Base-by-base conservation (phyloP, 2,329 filamentous ascomycete species). In the Trichoderma polysporum region DNA sequence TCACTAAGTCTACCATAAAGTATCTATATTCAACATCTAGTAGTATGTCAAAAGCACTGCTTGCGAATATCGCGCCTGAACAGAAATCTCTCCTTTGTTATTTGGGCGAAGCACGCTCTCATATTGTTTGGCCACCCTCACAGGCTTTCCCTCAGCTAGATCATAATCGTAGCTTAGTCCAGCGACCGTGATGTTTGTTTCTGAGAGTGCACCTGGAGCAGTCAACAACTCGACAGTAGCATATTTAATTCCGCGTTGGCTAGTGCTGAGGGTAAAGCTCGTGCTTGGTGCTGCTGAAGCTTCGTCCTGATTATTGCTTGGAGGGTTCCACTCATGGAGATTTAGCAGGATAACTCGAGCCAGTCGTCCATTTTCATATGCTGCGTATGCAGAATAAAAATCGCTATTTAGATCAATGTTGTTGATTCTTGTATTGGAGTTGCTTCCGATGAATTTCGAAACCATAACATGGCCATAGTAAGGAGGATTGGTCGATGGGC, bases 381-480 rank as follows among this genome's bases (percentile, higher is more conserved):
- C 64, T 33, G 57, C 57, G 27, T 66, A 66, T 61, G 64, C 64
- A 9, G 64, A 66, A 33, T 66, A 62, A 31, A 61, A 66, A 19
- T 62, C 57, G 15, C 41, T 66, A 8, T 54, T n/a, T 7, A 66
- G 27, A 54, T 66, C 35, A 1, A 66, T 62, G 12, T 66, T 62
- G 10, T 47, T 63, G 47, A 66, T 66, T 35, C 49, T 60, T 13
- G 57, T 66, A 13, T 49, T 66, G 25, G 45, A 37, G 27, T 61
- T 29, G 22, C 45, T 39, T 27, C 64, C 49, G n/a, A 66, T 66
- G 15, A 66, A 62, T 15, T 66, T 66, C 3, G 64, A 66, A 8
- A 66, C 64, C 33, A 66, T 45, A 17, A 66, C 57, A 35, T 66
- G 64, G 19, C 64, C 64, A 7, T 66, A 66, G 13, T 66, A 66